phyloP scores from a whole-genome alignment of 331 rosid genomes.

The Rhamnella rubrinervis region DNA sequence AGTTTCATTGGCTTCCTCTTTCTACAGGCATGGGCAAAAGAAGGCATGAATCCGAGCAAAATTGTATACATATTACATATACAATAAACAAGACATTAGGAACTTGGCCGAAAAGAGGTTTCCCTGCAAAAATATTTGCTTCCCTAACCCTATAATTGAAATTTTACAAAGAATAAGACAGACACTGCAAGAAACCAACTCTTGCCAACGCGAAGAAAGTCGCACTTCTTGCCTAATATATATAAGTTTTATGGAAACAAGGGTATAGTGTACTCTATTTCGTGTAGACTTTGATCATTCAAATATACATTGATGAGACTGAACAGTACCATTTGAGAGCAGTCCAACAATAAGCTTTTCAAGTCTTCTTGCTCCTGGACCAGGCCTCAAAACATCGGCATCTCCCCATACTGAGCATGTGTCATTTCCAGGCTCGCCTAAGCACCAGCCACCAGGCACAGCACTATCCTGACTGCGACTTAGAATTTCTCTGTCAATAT shows the following conservation, averaged over 20 bases:
- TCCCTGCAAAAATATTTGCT: too few relatives aligned
- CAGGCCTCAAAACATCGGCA: conserved; percentile 86
- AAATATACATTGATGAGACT: conserved; percentile 50
- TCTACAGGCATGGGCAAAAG: too few relatives aligned
- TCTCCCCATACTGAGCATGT: conserved; percentile 91
- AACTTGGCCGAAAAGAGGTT: too few relatives aligned
- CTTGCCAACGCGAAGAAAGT: background rate
- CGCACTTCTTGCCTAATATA: conserved; percentile 24
- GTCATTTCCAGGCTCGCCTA: conserved; percentile 70
- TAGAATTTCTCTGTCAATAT: conserved; percentile 64
- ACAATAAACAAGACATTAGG: too few relatives aligned
- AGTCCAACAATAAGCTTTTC: conserved; percentile 65
- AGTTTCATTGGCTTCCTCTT: too few relatives aligned
- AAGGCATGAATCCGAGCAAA: too few relatives aligned
- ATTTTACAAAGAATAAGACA: too few relatives aligned
- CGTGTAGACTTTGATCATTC: conserved; percentile 34
- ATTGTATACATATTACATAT: too few relatives aligned
- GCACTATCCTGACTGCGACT: conserved; percentile 42
- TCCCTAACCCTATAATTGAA: too few relatives aligned
- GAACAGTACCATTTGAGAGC: conserved; percentile 61
- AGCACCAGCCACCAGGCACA: conserved; percentile 97
- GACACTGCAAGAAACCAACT: too few relatives aligned
- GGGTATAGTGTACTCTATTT: background rate
- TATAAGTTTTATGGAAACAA: conserved; percentile 6
- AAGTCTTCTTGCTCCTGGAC: conserved; percentile 66